Evolutionary conservation across 2,329 filamentous ascomycete species (phyloP), one percentile per base, ranked within the genome.

Genomic region (Penicillium sp.): DNA sequence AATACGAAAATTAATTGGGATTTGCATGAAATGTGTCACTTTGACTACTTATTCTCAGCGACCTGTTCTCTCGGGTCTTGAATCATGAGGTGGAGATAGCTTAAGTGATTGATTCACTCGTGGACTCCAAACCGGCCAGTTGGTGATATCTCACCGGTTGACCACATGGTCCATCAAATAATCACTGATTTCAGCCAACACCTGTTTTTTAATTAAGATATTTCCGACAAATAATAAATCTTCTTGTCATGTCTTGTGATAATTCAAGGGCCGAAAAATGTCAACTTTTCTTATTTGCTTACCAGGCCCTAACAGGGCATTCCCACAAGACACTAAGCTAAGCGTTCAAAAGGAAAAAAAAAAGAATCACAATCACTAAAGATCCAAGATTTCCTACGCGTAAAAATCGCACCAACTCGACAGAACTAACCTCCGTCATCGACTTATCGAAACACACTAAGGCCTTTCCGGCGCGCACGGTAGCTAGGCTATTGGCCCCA

Each of bases 141-240:
- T 31, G 36, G 33, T 23, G 8, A 13, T 27, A 36, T 72, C 74
- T n/a, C n/a, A 29, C 43, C 10, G 19, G 6, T 31, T 45, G n/a
- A 4, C 12, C 12, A 9, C 29, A 31, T 0, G 29, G 29, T 12
- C 10, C 10, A 9, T 4, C 10, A 9, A 6, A 13, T 31, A 42
- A 25, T n/a, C 2, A 2, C 13, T 42, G 2, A 9, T 25, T 9
- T 21, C 7, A 42, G 13, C 5, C n/a, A n/a, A n/a, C n/a, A n/a
- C n/a, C n/a, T n/a, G n/a, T n/a, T n/a, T n/a, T n/a, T n/a, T n/a
- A n/a, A n/a, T 15, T 35, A 5, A 35, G 13, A 35, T 33, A 6
- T 15, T 33, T 33, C 12, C 5, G 31, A 15, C 5, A 15, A 33
- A 33, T 33, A 33, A 15, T 35, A 35, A 35, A 13, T 13, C 5